Evolutionary conservation across 1,284 basidiomycete genomes (phyloP), one percentile per base, ranked within the genome.

Genomic region (Mycena citricolor): DNA sequence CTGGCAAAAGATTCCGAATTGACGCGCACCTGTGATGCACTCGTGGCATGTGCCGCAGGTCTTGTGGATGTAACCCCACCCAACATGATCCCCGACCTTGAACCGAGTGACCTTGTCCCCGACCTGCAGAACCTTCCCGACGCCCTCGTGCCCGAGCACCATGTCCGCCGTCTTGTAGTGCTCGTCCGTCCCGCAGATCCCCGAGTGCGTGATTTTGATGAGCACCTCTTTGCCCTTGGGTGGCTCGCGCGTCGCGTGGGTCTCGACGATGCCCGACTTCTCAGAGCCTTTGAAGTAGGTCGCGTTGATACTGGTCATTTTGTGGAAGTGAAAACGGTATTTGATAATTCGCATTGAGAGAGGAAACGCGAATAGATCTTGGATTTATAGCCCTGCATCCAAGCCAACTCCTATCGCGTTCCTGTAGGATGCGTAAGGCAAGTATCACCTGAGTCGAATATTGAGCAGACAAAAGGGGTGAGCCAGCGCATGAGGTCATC

Each of bases 61-160:
- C 29, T 34, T 26, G 22, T 49, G 53, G 13, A 47, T 36, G 26
- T 54, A 57, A 17, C 57, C 54, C 56, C 56, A 57, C 19, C 57
- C 57, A 4, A 52, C 57, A 19, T 52, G 39, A 22, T 58, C 54
- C 28, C 56, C 56, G 8, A n/a, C n/a, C n/a, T n/a, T n/a, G 16
- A 38, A 22, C 8, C 24, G 7, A 28, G 12, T 6, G 24, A 19
- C 34, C 6, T 16, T 16, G 20, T 39, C 36, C n/a, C 36, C 36
- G 25, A 29, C 14, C 36, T 28, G 22, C 24, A 67, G 63, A 39
- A 76, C 77, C 11, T 64, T 67, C 16, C 79, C 79, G 44, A 79
- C 62, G 54, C 81, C 80, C 61, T 83, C 80, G 62, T 83, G 81
- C 22, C 70, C 69, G 28, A 59, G 49, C 25, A 50, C 64, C 51